Evolutionary conservation across 192 early-diverging fungal species (phyloP).

Genomic region (Coemansia sp.): DNA sequence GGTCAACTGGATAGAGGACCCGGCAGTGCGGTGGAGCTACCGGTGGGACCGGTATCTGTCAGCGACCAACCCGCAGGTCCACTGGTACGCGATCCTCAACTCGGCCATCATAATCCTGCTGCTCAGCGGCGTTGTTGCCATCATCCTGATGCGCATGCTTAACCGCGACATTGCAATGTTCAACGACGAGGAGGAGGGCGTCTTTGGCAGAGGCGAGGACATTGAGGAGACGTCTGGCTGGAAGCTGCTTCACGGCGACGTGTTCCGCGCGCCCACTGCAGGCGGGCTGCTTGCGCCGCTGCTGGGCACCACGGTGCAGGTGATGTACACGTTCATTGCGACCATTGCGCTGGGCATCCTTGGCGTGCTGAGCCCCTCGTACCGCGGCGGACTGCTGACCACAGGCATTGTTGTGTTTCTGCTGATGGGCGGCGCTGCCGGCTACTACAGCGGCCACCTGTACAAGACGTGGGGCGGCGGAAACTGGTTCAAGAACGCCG

Average conservation of each 20-base stretch:
- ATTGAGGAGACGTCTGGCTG: slow-evolving; percentile 72
- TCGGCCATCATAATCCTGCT: slow-evolving; percentile 65
- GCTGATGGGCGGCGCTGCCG: slow-evolving; percentile 58
- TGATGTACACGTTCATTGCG: slow-evolving; percentile 58
- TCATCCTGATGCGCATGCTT: slow-evolving; percentile 69
- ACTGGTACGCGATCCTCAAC: slow-evolving; percentile 74
- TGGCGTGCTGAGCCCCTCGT: slow-evolving; percentile 64
- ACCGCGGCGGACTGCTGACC: slow-evolving; percentile 64
- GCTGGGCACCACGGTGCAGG: slow-evolving; percentile 72
- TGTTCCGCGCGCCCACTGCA: slow-evolving; percentile 67
- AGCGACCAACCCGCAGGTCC: slow-evolving; percentile 55
- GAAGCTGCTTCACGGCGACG: slow-evolving; percentile 77
- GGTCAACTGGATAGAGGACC: slow-evolving; percentile 68
- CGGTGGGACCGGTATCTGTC: slow-evolving; percentile 70
- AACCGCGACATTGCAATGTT: slow-evolving; percentile 61
- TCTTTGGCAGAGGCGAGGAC: slow-evolving; percentile 50
- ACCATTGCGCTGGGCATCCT: slow-evolving; percentile 61
- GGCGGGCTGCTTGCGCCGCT: slow-evolving; percentile 68
- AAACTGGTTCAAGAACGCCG: slow-evolving; percentile 69
- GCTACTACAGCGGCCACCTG: slow-evolving; percentile 71
- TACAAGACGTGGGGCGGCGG: slow-evolving; percentile 69
- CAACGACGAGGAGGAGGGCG: slow-evolving; percentile 41
- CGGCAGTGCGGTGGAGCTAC: slow-evolving; percentile 52
- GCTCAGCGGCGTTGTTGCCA: slow-evolving; percentile 63
- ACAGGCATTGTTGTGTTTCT: slow-evolving; percentile 59